These are phyloP conservation scores for Wickerhamiella galacta DNA, from an alignment of 805 yeast species.

Conservation along the genomic window DNA sequence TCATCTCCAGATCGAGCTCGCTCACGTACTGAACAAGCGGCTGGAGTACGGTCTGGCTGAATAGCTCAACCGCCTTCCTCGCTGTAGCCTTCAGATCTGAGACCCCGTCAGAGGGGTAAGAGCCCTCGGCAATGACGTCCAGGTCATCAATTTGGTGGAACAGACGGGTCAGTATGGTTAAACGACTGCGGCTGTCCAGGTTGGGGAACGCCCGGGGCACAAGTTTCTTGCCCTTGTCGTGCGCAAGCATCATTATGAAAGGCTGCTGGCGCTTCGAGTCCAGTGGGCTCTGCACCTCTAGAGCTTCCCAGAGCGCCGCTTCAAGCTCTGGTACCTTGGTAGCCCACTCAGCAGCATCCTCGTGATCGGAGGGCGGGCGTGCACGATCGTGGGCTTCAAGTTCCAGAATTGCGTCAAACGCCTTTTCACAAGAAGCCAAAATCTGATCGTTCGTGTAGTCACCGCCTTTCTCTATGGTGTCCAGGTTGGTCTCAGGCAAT, in stretches of 20 bases:
- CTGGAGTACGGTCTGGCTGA: conserved; percentile 67
- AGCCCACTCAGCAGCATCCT: conserved; percentile 20
- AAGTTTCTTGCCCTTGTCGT: conserved; percentile 75
- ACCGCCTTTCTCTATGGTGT: conserved; percentile 18
- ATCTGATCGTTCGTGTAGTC: conserved; percentile 28
- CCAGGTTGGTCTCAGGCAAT: conserved; percentile 22
- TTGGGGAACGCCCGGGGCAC: conserved; percentile 81
- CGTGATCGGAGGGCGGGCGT: conserved; percentile 24
- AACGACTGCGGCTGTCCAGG: conserved; percentile 55
- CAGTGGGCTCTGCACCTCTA: conserved; percentile 32
- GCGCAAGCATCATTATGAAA: conserved; percentile 64
- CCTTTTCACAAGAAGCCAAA: conserved; percentile 57
- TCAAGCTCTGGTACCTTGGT: conserved; percentile 17
- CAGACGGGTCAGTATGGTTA: conserved; percentile 58
- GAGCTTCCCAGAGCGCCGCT: conserved; percentile 51
- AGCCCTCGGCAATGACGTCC: conserved; percentile 61
- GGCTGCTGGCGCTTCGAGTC: conserved; percentile 34
- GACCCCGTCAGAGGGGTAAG: conserved; percentile 31
- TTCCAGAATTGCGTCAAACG: conserved; percentile 59
- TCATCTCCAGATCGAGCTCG: conserved; percentile 64
- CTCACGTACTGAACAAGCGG: conserved; percentile 70
- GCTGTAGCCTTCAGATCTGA: conserved; percentile 26
- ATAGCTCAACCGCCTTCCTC: conserved; percentile 49
- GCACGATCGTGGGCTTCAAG: conserved; percentile 63
- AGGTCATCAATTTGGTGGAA: conserved; percentile 68